Evolutionary conservation across 2,329 filamentous ascomycete species (phyloP), one percentile per base, ranked within the genome.

Genomic region (Colletotrichum higginsianum): DNA sequence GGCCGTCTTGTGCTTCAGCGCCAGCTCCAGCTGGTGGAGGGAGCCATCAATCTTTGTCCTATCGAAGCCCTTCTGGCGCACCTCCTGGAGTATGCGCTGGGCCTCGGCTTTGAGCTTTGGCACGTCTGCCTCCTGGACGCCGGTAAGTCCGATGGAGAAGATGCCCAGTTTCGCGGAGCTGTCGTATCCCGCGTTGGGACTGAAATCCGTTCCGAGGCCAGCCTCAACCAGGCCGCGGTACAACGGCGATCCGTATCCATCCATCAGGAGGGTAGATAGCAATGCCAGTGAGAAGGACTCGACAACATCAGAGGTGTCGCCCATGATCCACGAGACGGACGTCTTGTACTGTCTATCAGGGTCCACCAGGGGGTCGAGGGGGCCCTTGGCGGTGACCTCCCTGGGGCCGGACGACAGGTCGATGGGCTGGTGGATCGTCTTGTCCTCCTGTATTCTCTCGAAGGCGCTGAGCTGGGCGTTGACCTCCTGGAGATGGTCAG

Each of bases 1-100:
- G 66, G 96, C 94, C 0, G 95, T 98, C 86, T 98, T 98, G 84
- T 99, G 95, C 83, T 98, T 98, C 60, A 98, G 84, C 0, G 92
- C 89, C n/a, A 99, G 87, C 80, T 99, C 96, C 4, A 98, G 84
- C 81, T 98, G 96, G 80, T 99, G 96, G 65, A 99, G 87, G 74
- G 97, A 93, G 3, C 96, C 96, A 74, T 98, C 94, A 71, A 99
- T 94, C 82, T 99, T 99, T 76, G 92, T 90, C 77, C 92, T 88
- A 71, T 96, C 95, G 76, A 99, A 98, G 0, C 96, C 96, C 71
- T 92, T 93, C 35, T 91, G 84, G 21, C 91, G 88, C 8, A 90
- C 90, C 56, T 94, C 90, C 35, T 86, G 85, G 66, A 98, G 86
- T 4, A 96, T 94, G 40, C 89, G 89, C 68, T 92, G 89, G 40